Conservation (phyloP, 768 basidiomycete genomes). For the Lactarius trivialis region DNA sequence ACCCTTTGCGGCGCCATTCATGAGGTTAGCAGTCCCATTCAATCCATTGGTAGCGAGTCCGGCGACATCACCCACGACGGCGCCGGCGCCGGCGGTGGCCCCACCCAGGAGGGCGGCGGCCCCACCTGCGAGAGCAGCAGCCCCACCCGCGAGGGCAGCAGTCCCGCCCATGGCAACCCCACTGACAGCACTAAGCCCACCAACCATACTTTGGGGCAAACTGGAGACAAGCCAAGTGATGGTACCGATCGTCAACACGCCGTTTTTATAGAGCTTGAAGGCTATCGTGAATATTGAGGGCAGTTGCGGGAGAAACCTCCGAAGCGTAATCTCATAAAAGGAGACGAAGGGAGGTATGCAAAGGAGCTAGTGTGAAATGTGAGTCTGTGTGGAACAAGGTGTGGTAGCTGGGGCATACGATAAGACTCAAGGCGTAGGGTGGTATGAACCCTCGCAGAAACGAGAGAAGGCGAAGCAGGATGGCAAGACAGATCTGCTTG, state of each 20-base stretch:
- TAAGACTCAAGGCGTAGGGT: not conserved
- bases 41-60: not conserved
- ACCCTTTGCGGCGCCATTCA: not conserved
- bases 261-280: conserved; percentile 6
- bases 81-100: not conserved
- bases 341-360: conserved; percentile 3
- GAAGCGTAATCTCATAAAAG: conserved; percentile 16
- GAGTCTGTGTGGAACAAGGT: not conserved
- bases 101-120: not conserved
- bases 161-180: conserved; percentile 8
- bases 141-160: not conserved
- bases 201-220: conserved; percentile 1
- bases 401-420: not conserved
- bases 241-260: not conserved
- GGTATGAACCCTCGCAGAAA: conserved; percentile 7
- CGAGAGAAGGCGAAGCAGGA: not conserved
- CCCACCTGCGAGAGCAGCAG: not conserved
- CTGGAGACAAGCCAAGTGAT: conserved; percentile 13
- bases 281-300: conserved; percentile 3
- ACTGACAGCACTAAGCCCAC: not conserved
- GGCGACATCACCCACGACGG: not conserved
- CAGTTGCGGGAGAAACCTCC: not conserved
- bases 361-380: conserved; percentile 1
- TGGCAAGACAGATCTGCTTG: not conserved
- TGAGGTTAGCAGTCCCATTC: not conserved